phyloP scores from a whole-genome alignment of 2,329 filamentous ascomycete species.

The Claviceps capensis region DNA sequence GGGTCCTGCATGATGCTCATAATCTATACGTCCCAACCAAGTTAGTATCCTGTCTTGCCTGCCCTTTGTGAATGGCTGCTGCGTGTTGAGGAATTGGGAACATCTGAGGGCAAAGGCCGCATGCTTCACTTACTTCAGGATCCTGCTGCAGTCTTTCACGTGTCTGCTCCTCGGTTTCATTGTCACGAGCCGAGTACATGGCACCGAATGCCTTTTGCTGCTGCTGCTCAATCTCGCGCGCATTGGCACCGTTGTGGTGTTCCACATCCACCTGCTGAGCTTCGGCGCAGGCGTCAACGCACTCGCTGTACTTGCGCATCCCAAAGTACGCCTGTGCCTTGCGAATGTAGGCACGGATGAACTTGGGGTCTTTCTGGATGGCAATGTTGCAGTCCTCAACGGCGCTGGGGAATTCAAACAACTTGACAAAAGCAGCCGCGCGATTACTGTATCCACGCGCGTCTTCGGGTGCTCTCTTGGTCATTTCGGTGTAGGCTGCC shows the following conservation, averaged over 20 bases:
- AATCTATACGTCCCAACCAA: slow-evolving; percentile 37
- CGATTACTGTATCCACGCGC: slow-evolving; percentile 94
- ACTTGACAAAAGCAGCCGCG: slow-evolving; percentile 90
- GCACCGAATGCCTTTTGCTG: slow-evolving; percentile 83
- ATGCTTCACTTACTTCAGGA: slow-evolving; percentile 55
- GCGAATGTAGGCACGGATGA: slow-evolving; percentile 91
- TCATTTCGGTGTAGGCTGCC: slow-evolving; percentile 90
- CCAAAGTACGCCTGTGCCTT: slow-evolving; percentile 92
- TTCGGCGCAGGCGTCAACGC: slow-evolving; percentile 75
- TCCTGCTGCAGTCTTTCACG: slow-evolving; percentile 81
- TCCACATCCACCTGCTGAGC: slow-evolving; percentile 64
- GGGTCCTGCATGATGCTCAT: slow-evolving; percentile 87
- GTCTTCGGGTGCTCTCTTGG: slow-evolving; percentile 85
- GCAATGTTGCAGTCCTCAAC: slow-evolving; percentile 85
- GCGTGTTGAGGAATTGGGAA: neutral
- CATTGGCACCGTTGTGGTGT: slow-evolving; percentile 57
- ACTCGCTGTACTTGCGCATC: slow-evolving; percentile 97
- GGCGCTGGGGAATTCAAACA: slow-evolving; percentile 88
- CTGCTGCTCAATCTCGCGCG: slow-evolving; percentile 84
- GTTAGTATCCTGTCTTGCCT: neutral
- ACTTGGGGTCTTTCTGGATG: slow-evolving; percentile 80
- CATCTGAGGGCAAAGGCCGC: neutral
- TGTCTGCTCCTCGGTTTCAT: slow-evolving; percentile 93
- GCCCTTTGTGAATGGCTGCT: no score
- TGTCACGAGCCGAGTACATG: slow-evolving; percentile 82